phyloP scores from a whole-genome alignment of 345 rosid genomes.

The Salix dunnii region DNA sequence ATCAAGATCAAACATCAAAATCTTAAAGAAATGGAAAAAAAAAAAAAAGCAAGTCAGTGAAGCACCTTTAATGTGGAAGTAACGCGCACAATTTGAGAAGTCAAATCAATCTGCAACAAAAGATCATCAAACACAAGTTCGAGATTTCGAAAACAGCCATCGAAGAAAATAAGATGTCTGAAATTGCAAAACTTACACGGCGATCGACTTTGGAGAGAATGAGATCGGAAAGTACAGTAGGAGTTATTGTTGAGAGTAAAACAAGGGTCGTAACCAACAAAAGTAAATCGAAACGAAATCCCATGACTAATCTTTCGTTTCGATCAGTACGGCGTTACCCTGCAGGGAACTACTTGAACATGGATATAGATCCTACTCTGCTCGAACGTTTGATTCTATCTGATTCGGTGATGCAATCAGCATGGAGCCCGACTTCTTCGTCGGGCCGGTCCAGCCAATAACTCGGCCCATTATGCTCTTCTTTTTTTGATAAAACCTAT shows the following conservation, averaged over 20 bases:
- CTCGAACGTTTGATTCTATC: not conserved
- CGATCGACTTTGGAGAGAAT: conserved; percentile 84
- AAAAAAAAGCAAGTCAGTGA: not conserved
- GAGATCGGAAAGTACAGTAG: conserved; percentile 75
- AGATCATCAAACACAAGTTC: not conserved
- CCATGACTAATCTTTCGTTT: not conserved
- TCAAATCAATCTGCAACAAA: conserved; percentile 73
- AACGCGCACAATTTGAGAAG: conserved; percentile 71
- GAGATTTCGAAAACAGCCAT: not conserved
- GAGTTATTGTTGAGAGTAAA: conserved; percentile 25
- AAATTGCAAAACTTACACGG: conserved; percentile 61
- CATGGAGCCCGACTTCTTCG: not conserved
- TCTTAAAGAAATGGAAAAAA: not conserved
- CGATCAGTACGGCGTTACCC: not conserved
- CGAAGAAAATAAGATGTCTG: not conserved
- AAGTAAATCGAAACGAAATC: conserved; percentile 30
- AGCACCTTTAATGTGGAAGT: conserved; percentile 69
- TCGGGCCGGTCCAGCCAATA: not conserved
- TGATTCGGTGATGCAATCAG: not conserved
- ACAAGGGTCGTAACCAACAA: conserved; percentile 32
- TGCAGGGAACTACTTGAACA: not conserved
- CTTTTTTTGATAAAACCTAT: not conserved
- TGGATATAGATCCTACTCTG: not conserved
- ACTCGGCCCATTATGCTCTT: not conserved
- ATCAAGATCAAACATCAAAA: not conserved